Conservation (phyloP, 2,329 filamentous ascomycete species). For the Aspergillus hiratsukae region DNA sequence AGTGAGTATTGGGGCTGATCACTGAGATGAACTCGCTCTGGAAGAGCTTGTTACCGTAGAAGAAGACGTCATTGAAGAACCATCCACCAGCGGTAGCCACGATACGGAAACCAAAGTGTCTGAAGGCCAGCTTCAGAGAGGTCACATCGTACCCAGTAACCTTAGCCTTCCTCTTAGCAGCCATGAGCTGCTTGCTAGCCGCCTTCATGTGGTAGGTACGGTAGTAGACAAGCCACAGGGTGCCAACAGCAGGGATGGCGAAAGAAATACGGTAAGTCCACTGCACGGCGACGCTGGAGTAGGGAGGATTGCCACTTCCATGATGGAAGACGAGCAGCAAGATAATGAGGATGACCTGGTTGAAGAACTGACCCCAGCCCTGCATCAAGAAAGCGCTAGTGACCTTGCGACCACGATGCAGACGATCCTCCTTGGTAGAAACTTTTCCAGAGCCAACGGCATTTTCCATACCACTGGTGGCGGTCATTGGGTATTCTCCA, state of each 20-base stretch:
- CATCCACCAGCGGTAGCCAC: conserved; percentile 82
- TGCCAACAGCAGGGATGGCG: conserved; percentile 83
- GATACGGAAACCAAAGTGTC: conserved; percentile 79
- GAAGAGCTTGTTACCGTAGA: conserved; percentile 99
- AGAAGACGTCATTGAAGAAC: conserved; percentile 98
- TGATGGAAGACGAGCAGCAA: conserved; percentile 85
- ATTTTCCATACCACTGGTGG: conserved; percentile 91
- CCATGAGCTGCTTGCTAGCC: conserved; percentile 74
- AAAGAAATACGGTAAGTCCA: conserved; percentile 92
- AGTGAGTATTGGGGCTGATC: no score
- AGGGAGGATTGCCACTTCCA: conserved; percentile 69
- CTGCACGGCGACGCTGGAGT: conserved; percentile 71
- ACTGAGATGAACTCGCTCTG: conserved; percentile 84
- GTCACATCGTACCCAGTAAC: conserved; percentile 91
- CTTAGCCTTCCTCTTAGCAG: conserved; percentile 77
- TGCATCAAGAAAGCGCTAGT: conserved; percentile 97
- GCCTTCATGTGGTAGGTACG: conserved; percentile 91
- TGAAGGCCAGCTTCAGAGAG: conserved; percentile 73
- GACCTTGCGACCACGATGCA: conserved; percentile 93
- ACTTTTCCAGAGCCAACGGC: conserved; percentile 79
- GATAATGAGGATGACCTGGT: conserved; percentile 85
- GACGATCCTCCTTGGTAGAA: conserved; percentile 85
- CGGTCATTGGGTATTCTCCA: conserved; percentile 95
- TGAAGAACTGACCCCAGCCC: conserved; percentile 94
- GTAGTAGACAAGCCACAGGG: conserved; percentile 93